Base-by-base conservation (phyloP, 192 early-diverging fungal species). In the Coemansia sp. region DNA sequence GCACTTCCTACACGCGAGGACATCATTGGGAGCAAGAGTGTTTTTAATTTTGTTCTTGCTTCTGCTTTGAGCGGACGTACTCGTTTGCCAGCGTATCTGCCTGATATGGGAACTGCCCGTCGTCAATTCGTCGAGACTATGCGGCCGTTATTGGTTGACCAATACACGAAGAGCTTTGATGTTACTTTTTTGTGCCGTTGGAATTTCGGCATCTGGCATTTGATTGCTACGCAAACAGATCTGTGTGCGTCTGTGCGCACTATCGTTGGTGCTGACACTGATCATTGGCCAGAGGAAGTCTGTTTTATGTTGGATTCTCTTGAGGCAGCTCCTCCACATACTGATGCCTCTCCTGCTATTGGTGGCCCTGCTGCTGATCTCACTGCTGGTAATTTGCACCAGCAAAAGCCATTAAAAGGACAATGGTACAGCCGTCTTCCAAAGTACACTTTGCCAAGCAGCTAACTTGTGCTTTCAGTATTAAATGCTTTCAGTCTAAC, bases 391-490 rank as follows among this genome's bases (percentile, higher is more conserved):
- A 23, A 14, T 38, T 14, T 16, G 12, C 38, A 44, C 9, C 32
- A 3, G 34, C 32, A 56, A 30, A 32, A 44, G 24, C 21, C 25
- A 18, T 22, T 49, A 9, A 60, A 50, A 26, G 69, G 60, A 3
- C 62, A 56, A 48, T 77, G 75, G 75, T 77, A 71, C 57, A 56
- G 62, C 3, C 75, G 75, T 4, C 58, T 77, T 32, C 75, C 75
- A 16, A 77, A 77, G 21, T 71, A 77, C 55, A 41, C 84, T 0
- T 23, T 21, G 14, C 26, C 5, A 7, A 8, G 6, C 4, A 16
- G 14, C 4, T 21, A 48, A 16, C 3, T 52, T 52, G 21, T 26
- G 0, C 25, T 52, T 52, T 52, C 5, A n/a, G n/a, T n/a, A n/a
- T n/a, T n/a, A n/a, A n/a, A n/a, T n/a, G n/a, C 3, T 10, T 1